These are phyloP conservation scores for Rhododendron molle DNA, from an alignment of 148 eudicot species.

Conservation along the genomic window DNA sequence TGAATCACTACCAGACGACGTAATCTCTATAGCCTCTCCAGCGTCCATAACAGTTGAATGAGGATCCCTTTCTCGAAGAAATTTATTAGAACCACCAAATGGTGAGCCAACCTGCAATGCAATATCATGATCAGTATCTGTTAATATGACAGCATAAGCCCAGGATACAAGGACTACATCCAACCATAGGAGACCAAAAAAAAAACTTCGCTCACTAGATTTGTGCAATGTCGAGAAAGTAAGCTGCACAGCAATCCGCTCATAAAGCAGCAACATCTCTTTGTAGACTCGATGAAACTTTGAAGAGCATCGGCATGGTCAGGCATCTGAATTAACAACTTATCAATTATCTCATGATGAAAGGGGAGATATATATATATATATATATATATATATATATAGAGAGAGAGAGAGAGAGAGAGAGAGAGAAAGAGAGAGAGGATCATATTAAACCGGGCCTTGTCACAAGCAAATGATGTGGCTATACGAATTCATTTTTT, in stretches of 20 bases:
- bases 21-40: constrained; percentile 52
- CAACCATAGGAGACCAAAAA: not conserved
- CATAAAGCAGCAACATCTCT: constrained; percentile 32
- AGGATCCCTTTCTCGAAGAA: constrained; percentile 8
- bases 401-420: too few species aligned
- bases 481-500: not conserved
- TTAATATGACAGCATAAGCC: not conserved
- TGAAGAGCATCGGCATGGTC: constrained; percentile 27
- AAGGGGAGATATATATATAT: not conserved
- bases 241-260: constrained; percentile 27
- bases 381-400: too few species aligned
- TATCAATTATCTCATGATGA: not conserved
- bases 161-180: not conserved
- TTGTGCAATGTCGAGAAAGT: constrained; percentile 17
- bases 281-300: constrained; percentile 24
- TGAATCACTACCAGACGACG: constrained; percentile 58
- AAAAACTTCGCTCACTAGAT: constrained; percentile 16
- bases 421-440: too few species aligned
- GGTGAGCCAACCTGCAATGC: constrained; percentile 34
- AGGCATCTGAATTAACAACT: constrained; percentile 29
- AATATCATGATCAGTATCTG: constrained; percentile 4
- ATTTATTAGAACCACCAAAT: constrained; percentile 21
- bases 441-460: not conserved
- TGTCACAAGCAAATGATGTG: not conserved
- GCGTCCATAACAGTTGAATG: constrained; percentile 22